These are phyloP conservation scores for Psidium guajava DNA, from an alignment of 345 rosid species.

Conservation along the genomic window DNA sequence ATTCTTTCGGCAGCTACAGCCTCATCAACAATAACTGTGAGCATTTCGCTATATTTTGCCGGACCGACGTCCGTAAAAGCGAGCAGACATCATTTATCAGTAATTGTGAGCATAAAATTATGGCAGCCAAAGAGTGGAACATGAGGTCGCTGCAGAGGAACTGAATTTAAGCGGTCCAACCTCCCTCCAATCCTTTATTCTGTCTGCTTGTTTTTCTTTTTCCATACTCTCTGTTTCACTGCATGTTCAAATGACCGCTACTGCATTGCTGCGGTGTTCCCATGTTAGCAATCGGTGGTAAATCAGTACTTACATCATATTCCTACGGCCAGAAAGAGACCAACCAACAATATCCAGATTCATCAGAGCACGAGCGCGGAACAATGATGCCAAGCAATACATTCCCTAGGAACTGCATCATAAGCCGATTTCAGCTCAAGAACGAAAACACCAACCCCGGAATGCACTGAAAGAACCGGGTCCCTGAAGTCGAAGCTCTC, in stretches of 20 bases:
- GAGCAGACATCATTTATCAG: background rate
- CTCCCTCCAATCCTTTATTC: background rate
- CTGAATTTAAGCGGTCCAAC: background rate
- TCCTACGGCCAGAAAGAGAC: background rate
- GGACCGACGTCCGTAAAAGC: background rate
- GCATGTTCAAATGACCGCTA: background rate
- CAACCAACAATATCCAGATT: background rate
- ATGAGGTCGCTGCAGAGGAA: background rate
- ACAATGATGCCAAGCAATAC: background rate
- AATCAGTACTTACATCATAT: background rate
- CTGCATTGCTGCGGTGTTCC: too few relatives aligned
- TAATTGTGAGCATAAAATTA: constrained; percentile 17
- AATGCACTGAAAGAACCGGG: background rate
- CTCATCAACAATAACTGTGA: background rate
- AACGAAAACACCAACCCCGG: background rate
- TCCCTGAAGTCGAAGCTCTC: background rate
- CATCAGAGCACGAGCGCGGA: background rate
- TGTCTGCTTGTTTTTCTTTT: background rate
- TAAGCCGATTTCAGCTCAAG: too few relatives aligned
- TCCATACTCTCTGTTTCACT: background rate
- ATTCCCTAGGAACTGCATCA: background rate
- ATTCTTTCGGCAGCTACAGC: background rate
- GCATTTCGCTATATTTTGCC: background rate
- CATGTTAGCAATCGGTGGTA: too few relatives aligned
- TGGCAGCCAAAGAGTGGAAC: constrained; percentile 12